These are phyloP conservation scores for Sphaerulina musiva DNA, from an alignment of 2,329 filamentous ascomycete genomes.

Conservation along the genomic window DNA sequence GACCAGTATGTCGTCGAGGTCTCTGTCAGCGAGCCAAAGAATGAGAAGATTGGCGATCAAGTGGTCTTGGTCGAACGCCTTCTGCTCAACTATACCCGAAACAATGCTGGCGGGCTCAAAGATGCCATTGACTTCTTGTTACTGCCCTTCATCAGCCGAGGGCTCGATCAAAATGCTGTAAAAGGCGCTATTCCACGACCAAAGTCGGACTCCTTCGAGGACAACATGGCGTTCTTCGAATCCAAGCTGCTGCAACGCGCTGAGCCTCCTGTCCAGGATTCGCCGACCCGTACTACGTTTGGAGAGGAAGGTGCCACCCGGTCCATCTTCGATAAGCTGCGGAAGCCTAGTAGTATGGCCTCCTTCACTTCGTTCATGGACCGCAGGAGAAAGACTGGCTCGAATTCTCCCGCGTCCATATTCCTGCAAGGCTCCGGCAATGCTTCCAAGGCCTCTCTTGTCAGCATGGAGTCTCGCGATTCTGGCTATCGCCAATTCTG, in stretches of 20 bases:
- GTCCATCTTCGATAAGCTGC: constrained; percentile 82
- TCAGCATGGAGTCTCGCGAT: constrained; percentile 90
- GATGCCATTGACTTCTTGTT: constrained; percentile 95
- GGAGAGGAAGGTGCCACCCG: constrained; percentile 67
- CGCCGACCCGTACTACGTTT: constrained; percentile 81
- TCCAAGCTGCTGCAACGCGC: constrained; percentile 94
- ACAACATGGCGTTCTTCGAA: constrained; percentile 92
- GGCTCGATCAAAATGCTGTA: constrained; percentile 79
- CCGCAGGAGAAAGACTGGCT: constrained; percentile 87
- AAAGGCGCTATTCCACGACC: constrained; percentile 96
- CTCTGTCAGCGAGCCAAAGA: constrained; percentile 53
- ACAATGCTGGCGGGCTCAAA: constrained; percentile 90
- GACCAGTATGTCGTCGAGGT: constrained; percentile 88
- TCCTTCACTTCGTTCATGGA: constrained; percentile 95
- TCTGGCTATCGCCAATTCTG: constrained; percentile 95
- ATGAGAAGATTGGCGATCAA: constrained; percentile 39
- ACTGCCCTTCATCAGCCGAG: constrained; percentile 74
- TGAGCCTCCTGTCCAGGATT: constrained; percentile 73
- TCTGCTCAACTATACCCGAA: constrained; percentile 70
- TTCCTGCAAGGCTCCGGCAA: constrained; percentile 83
- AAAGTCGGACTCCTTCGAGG: constrained; percentile 97
- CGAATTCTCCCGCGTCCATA: constrained; percentile 63
- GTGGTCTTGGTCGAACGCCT: constrained; percentile 41
- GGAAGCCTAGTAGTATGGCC: constrained; percentile 90
- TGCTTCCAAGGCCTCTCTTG: constrained; percentile 90